A percentile compares a stretch with the other conserved stretches of the same genome.
Conservation (phyloP, 495 filamentous ascomycete species). For the Clavariopsis aquatica region DNA sequence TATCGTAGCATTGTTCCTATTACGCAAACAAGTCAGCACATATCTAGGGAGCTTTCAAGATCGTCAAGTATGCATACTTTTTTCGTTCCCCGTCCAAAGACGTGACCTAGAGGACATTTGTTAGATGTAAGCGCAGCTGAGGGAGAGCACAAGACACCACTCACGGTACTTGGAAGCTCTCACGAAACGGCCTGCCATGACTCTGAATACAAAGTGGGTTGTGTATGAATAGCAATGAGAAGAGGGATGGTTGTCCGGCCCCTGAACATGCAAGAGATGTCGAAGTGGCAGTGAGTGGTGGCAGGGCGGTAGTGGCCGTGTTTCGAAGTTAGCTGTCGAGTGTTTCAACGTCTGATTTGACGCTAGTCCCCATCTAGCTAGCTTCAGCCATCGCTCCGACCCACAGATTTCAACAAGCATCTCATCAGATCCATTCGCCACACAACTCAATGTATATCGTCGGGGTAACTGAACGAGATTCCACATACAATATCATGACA, state of each 20-base stretch:
- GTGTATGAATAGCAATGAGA: neutral
- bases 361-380: neutral
- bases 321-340: slow-evolving; percentile 12
- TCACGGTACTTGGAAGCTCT: slow-evolving; percentile 97
- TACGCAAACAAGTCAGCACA: slow-evolving; percentile 15
- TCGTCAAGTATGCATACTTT: slow-evolving; percentile 55
- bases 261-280: slow-evolving; percentile 6
- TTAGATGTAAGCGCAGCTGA: slow-evolving; percentile 44
- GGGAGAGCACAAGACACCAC: slow-evolving; percentile 49
- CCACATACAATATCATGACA: no score
- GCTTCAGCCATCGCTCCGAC: neutral
- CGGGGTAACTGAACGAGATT: no score
- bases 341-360: slow-evolving; percentile 15
- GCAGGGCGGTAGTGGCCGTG: neutral
- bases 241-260: neutral
- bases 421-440: no score
- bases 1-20: slow-evolving; percentile 93
- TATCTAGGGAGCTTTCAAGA: neutral
- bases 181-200: slow-evolving; percentile 96
- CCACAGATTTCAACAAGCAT: no score
- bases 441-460: no score
- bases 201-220: slow-evolving; percentile 12
- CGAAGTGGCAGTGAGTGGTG: neutral
- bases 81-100: slow-evolving; percentile 90
- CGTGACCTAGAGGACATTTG: slow-evolving; percentile 69